Evolutionary conservation across 495 filamentous ascomycete species (phyloP), one percentile per base, ranked within the genome.

Genomic region (Hypoxylon crocopeplum): DNA sequence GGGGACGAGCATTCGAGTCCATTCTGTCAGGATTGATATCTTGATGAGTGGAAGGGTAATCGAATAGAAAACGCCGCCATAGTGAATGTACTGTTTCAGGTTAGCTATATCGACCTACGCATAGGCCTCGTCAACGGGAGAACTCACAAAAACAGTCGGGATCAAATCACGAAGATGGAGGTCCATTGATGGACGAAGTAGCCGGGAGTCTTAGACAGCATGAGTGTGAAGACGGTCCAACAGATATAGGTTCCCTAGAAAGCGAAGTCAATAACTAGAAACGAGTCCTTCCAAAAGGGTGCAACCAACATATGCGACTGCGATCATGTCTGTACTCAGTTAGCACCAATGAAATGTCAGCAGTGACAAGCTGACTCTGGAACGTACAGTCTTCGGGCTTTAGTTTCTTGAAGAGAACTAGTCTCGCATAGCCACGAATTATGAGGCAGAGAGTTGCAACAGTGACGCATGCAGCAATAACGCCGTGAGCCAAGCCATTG

Each of bases 111-210:
- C 24, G 1, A 6, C 19, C 2, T 19, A 21, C 11, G 7, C n/a
- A 20, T 12, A 1, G 3, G 24, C 7, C n/a, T n/a, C 2, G 8
- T 38, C 8, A 44, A 12, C 13, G 1, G n/a, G 6, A 19, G 7
- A 12, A 56, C 67, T 41, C 17, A 69, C 67, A 29, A 48, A 59
- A 16, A 39, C 42, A 2, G 54, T 51, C 22, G 48, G 32, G 21
- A 58, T 62, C 38, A 58, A 24, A 19, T 62, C 65, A 17, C 51
- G 27, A 2, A 66, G 32, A 11, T 33, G 56, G 2, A 72, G 29
- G 38, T 74, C 52, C 56, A 74, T 29, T 69, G 62, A 17, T 72
- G 69, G 13, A 72, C 67, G 30, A 70, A 70, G 45, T 66, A 72
- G 2, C 71, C 71, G 7, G 56, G 51, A 27, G 29, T 38, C 7